Conservation (phyloP, 1,139 yeast species). For the Hemisphaericaspora xylanilytica region DNA sequence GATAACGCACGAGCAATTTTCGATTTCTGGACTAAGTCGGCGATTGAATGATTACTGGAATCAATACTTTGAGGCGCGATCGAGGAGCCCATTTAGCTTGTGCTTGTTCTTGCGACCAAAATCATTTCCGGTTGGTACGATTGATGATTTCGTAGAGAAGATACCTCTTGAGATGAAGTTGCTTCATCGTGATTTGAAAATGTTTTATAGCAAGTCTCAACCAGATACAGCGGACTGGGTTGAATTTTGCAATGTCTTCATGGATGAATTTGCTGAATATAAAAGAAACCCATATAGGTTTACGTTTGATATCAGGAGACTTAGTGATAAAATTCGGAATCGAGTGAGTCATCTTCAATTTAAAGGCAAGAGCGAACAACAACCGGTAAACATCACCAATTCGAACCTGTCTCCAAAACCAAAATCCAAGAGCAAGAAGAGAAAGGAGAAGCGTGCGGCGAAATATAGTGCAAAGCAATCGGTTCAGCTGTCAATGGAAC, state of each 20-base stretch:
- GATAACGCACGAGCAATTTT: background rate
- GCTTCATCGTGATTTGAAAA: background rate
- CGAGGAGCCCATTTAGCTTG: too few species aligned
- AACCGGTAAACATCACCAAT: too few species aligned
- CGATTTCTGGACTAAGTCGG: background rate
- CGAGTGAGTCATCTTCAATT: background rate
- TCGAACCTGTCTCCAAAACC: too few species aligned
- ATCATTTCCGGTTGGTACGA: background rate
- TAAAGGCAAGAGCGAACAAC: too few species aligned
- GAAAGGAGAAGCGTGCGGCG: too few species aligned
- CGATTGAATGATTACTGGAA: background rate
- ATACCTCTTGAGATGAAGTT: background rate
- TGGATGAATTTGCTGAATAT: background rate
- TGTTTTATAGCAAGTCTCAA: background rate
- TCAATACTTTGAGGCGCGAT: background rate
- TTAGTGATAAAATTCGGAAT: background rate
- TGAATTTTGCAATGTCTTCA: background rate
- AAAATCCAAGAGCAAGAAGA: too few species aligned
- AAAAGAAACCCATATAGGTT: background rate
- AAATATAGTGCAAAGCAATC: too few species aligned
- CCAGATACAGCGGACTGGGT: background rate
- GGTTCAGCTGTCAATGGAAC: too few species aligned
- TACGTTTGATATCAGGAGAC: background rate
- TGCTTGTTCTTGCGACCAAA: background rate
- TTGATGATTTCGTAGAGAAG: background rate